These are phyloP conservation scores for Fusarium sarcochroum DNA, from an alignment of 2,329 filamentous ascomycete species.

Conservation along the genomic window DNA sequence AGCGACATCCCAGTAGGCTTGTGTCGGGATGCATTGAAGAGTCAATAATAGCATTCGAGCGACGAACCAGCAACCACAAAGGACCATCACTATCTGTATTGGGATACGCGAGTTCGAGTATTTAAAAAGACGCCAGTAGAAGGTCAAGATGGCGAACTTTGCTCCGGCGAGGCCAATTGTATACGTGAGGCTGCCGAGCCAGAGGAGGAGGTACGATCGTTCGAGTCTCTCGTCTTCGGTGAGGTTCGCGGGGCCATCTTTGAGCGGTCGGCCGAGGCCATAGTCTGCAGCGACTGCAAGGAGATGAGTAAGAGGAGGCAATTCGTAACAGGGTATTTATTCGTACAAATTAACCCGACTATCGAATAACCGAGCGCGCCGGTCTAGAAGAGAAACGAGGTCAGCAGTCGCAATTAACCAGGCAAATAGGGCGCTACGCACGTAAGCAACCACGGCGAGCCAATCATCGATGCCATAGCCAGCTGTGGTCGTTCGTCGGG, in stretches of 20 bases:
- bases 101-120: slow-evolving; percentile 46
- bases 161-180: slow-evolving; percentile 44
- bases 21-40: slow-evolving; percentile 53
- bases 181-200: slow-evolving; percentile 46
- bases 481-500: slow-evolving; percentile 33
- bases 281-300: background rate
- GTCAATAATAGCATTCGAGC: slow-evolving; percentile 49
- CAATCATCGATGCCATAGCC: slow-evolving; percentile 41
- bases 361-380: slow-evolving; percentile 25
- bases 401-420: background rate
- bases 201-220: slow-evolving; percentile 41
- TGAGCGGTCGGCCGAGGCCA: slow-evolving; percentile 27
- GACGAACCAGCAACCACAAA: slow-evolving; percentile 45
- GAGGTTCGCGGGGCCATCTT: slow-evolving; percentile 21
- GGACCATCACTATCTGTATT: slow-evolving; percentile 43
- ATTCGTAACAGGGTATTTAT: background rate
- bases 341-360: slow-evolving; percentile 26
- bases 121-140: slow-evolving; percentile 51
- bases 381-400: background rate
- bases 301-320: background rate
- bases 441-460: slow-evolving; percentile 37
- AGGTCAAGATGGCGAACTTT: slow-evolving; percentile 48
- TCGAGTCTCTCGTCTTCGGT: slow-evolving; percentile 18
- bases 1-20: slow-evolving; percentile 52
- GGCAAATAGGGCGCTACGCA: slow-evolving; percentile 5